Conservation (phyloP, 306 rosid genomes). For the Carpinus fangiana region DNA sequence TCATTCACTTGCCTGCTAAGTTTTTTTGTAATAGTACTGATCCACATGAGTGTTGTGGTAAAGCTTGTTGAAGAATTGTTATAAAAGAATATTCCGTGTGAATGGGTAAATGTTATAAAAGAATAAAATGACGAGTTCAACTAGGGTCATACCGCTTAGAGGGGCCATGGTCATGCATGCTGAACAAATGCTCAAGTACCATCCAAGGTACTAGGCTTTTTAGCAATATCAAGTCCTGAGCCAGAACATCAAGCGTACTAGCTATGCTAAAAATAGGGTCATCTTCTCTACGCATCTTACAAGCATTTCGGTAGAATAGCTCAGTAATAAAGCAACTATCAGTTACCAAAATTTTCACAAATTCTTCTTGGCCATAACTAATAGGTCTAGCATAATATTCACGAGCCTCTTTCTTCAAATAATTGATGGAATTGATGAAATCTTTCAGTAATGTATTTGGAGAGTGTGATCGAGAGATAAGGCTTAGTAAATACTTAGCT, state of each 20-base stretch:
- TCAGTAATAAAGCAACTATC: slow-evolving; percentile 33
- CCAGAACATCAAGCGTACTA: background rate
- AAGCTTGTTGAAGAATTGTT: no score
- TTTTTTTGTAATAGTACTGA: background rate
- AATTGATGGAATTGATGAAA: background rate
- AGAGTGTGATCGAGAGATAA: no score
- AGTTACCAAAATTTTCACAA: slow-evolving; percentile 20
- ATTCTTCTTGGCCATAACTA: background rate
- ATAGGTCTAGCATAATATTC: slow-evolving; percentile 5
- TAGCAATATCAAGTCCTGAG: slow-evolving; percentile 10
- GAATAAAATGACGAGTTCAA: background rate
- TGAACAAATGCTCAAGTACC: background rate
- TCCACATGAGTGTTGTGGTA: no score
- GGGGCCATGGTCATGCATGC: background rate
- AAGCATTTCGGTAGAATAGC: background rate
- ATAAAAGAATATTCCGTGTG: no score
- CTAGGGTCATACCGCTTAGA: background rate
- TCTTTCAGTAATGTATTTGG: no score
- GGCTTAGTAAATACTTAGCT: background rate
- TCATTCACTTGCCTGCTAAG: background rate
- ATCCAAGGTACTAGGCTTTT: slow-evolving; percentile 6
- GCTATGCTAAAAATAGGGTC: background rate
- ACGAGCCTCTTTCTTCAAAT: background rate
- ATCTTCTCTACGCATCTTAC: no score
- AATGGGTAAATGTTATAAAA: background rate